A percentile compares a stretch with the other conserved stretches of the same genome.
These are phyloP conservation scores for Stipa capillata DNA, from an alignment of 176 grass and related monocot genomes.

Conservation along the genomic window DNA sequence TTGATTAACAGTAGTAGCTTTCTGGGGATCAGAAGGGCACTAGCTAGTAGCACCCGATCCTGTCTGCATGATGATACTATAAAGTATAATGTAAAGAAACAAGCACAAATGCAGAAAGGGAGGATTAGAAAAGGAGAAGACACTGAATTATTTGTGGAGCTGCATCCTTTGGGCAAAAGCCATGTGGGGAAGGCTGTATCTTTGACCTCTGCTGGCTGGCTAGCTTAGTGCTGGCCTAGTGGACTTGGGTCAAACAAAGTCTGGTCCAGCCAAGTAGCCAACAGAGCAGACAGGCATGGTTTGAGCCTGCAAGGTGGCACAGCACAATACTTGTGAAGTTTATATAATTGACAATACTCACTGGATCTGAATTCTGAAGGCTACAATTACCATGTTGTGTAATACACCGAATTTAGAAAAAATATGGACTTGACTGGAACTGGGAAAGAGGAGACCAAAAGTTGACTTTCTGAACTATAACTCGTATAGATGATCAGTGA, in stretches of 20 bases:
- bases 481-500: too few relatives aligned
- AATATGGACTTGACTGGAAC: too few relatives aligned
- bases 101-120: slow-evolving; percentile 17
- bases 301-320: not conserved
- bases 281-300: not conserved
- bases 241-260: slow-evolving; percentile 24
- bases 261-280: not conserved
- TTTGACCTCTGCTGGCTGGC: slow-evolving; percentile 22
- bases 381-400: not conserved
- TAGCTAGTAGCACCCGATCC: slow-evolving; percentile 30
- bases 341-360: not conserved
- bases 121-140: slow-evolving; percentile 14
- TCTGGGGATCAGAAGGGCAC: slow-evolving; percentile 27
- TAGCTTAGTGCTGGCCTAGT: not conserved
- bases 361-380: not conserved
- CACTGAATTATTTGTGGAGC: slow-evolving; percentile 35
- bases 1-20: slow-evolving; percentile 33
- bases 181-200: slow-evolving; percentile 24
- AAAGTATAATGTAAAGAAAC: slow-evolving; percentile 10
- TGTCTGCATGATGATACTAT: slow-evolving; percentile 30
- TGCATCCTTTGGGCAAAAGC: slow-evolving; percentile 8
- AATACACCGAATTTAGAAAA: too few relatives aligned
- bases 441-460: too few relatives aligned
- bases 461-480: too few relatives aligned
- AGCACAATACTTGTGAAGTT: not conserved